Evolutionary conservation across 106 monocot genomes (phyloP).

Genomic region (Dioscorea zingiberensis): DNA sequence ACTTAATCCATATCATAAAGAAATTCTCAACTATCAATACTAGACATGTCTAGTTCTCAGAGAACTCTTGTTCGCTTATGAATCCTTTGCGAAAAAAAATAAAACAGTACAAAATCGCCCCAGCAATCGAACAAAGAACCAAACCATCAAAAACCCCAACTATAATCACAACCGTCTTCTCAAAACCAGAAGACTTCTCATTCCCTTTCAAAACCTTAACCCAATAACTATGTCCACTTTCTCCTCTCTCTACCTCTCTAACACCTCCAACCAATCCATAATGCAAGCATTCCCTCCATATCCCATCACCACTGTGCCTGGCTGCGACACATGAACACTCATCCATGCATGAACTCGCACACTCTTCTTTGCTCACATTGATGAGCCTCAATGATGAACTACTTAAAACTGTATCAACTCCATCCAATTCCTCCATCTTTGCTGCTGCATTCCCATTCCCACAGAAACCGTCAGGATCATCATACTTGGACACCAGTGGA

Average conservation of each 20-base stretch:
- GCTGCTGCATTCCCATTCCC: constrained; percentile 1
- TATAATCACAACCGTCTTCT: constrained; percentile 11
- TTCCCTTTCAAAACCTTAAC: constrained; percentile 22
- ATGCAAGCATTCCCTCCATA: constrained; percentile 13
- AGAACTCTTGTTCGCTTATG: constrained; percentile 7
- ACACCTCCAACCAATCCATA: constrained; percentile 42
- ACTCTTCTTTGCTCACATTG: constrained; percentile 29
- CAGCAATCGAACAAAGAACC: constrained; percentile 22
- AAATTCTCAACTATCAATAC: no score
- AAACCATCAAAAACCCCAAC: constrained; percentile 22
- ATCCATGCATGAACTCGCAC: constrained; percentile 26
- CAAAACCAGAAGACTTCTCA: not conserved
- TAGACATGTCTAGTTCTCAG: no score
- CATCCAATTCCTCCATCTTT: constrained; percentile 32
- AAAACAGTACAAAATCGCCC: constrained; percentile 23
- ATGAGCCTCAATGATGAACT: not conserved
- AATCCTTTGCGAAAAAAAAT: not conserved
- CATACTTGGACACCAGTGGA: not conserved
- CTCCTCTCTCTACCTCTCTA: constrained; percentile 6
- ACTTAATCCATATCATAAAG: no score
- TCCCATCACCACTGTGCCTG: constrained; percentile 7
- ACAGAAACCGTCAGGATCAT: constrained; percentile 2
- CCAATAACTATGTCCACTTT: constrained; percentile 27
- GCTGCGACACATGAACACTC: constrained; percentile 42
- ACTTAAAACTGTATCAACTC: constrained; percentile 23